These are phyloP conservation scores for Fraxinus latifolia DNA, from an alignment of 305 asterid species.

Conservation along the genomic window DNA sequence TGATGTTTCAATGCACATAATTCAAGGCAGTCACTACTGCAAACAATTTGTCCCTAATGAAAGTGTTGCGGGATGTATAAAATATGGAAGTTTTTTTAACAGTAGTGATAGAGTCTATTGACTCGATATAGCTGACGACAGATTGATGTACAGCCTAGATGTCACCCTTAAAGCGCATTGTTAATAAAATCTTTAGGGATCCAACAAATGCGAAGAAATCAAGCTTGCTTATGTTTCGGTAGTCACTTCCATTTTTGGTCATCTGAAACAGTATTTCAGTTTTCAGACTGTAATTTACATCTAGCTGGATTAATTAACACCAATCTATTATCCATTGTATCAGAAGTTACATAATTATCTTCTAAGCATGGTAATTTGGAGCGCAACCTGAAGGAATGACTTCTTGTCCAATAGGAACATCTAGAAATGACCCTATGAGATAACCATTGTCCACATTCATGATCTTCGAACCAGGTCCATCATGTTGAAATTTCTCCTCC, in stretches of 20 bases:
- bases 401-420: conserved; percentile 93
- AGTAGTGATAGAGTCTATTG: conserved; percentile 2
- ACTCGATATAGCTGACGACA: conserved; percentile 8
- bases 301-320: neutral
- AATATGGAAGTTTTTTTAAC: neutral
- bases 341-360: neutral
- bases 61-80: neutral
- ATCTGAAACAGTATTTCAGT: neutral
- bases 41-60: neutral
- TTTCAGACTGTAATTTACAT: neutral
- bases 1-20: neutral
- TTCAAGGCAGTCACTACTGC: neutral
- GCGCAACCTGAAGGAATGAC: conserved; percentile 60
- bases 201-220: conserved; percentile 5
- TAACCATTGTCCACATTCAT: conserved; percentile 56
- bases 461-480: conserved; percentile 59
- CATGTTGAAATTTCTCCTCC: conserved; percentile 77
- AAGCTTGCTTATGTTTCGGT: neutral
- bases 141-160: conserved; percentile 6
- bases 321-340: neutral
- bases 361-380: conserved; percentile 17
- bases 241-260: neutral
- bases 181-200: conserved; percentile 12
- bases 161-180: conserved; percentile 8
- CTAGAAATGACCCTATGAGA: conserved; percentile 84